Evolutionary conservation across 2,329 filamentous ascomycete genomes (phyloP).

Genomic region (Knufia petricola): DNA sequence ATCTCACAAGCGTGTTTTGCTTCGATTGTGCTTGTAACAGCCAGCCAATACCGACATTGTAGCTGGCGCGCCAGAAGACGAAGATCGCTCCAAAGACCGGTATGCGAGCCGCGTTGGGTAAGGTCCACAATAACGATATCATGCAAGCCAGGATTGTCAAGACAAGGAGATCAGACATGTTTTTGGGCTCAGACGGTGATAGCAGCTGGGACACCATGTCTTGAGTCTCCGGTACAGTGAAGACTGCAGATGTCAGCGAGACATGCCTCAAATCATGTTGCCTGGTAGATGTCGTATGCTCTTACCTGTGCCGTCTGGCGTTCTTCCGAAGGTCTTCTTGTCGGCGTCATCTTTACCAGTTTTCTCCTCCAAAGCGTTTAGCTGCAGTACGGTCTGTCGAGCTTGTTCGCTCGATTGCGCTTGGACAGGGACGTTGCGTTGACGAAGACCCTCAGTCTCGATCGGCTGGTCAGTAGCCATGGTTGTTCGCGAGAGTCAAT

Average conservation of each 20-base stretch:
- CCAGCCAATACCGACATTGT: conserved; percentile 89
- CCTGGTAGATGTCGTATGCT: background rate
- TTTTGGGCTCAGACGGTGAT: conserved; percentile 90
- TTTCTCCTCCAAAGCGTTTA: conserved; percentile 40
- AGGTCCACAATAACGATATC: conserved; percentile 60
- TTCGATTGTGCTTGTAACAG: conserved; percentile 84
- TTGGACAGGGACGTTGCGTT: conserved; percentile 34
- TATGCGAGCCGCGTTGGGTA: conserved; percentile 60
- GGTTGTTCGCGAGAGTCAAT: no score
- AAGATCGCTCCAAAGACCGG: conserved; percentile 76
- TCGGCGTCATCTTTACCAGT: conserved; percentile 39
- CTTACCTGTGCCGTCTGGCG: conserved; percentile 81
- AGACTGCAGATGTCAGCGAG: conserved; percentile 50
- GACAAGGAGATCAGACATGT: conserved; percentile 74
- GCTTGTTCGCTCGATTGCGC: conserved; percentile 31
- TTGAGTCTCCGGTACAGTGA: conserved; percentile 89
- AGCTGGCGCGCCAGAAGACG: conserved; percentile 82
- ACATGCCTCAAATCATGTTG: background rate
- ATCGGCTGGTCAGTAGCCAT: conserved; percentile 16
- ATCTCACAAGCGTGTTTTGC: conserved; percentile 72
- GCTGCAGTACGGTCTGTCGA: conserved; percentile 38
- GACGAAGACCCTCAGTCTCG: conserved; percentile 36
- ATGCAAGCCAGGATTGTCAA: conserved; percentile 67
- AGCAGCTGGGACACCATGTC: conserved; percentile 98
- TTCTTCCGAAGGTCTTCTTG: conserved; percentile 81